phyloP scores from a whole-genome alignment of 169 alveolate species.

The Plasmodium coatneyi region DNA sequence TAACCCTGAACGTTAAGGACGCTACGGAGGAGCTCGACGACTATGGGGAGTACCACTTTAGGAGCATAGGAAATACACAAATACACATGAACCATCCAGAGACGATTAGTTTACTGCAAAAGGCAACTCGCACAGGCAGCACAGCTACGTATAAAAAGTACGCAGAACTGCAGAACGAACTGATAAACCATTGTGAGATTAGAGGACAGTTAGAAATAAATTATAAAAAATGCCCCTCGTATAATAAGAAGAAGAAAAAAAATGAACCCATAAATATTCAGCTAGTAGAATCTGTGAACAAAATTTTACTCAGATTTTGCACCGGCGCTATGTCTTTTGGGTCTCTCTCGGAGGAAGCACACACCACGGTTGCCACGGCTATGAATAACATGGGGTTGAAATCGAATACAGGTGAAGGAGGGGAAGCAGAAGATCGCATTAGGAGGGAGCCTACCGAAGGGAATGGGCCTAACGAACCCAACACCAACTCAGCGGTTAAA shows the following conservation, averaged over 20 bases:
- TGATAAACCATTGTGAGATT: slow-evolving; percentile 78
- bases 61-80: slow-evolving; percentile 79
- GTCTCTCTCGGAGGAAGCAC: slow-evolving; percentile 81
- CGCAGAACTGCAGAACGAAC: slow-evolving; percentile 76
- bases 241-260: slow-evolving; percentile 76
- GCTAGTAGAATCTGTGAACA: slow-evolving; percentile 70
- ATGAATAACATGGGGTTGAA: slow-evolving; percentile 82
- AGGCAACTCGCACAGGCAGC: slow-evolving; percentile 77
- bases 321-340: slow-evolving; percentile 86
- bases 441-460: neutral
- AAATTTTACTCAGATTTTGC: slow-evolving; percentile 74
- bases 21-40: slow-evolving; percentile 79
- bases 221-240: slow-evolving; percentile 77
- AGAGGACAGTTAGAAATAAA: slow-evolving; percentile 84
- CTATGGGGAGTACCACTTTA: slow-evolving; percentile 82
- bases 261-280: slow-evolving; percentile 81
- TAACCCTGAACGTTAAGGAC: slow-evolving; percentile 77
- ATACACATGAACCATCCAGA: slow-evolving; percentile 84
- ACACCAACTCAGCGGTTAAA: slow-evolving; percentile 81
- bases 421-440: slow-evolving; percentile 83
- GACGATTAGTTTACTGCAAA: slow-evolving; percentile 81
- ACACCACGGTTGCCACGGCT: slow-evolving; percentile 82
- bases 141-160: slow-evolving; percentile 76
- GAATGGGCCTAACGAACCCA: slow-evolving; percentile 7
- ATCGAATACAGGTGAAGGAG: slow-evolving; percentile 89